Evolutionary conservation across 1,284 basidiomycete genomes (phyloP), one percentile per base, ranked within the genome.

Genomic region (Puccinia coronata): DNA sequence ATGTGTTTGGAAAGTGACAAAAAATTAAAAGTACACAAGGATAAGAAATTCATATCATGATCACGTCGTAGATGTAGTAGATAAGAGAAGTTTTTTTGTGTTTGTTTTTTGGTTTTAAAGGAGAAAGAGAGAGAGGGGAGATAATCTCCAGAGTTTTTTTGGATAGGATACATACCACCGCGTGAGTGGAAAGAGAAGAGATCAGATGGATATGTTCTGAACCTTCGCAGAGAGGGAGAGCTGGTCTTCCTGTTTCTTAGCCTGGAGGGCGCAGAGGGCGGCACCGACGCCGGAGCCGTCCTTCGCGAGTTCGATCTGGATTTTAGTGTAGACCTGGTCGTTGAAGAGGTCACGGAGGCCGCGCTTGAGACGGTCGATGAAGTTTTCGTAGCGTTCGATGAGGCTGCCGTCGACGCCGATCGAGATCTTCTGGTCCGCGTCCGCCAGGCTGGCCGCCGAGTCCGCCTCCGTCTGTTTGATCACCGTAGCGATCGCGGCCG

Each of bases 211-310:
- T 39, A 67, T 67, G 63, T 47, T 67, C n/a, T 67, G 63, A 67
- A 67, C 63, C n/a, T 47, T 67, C 9, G 63, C 12, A 39, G 6
- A 1, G 16, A 41, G 39, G 2, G 41, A 47, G 23, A 67, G 41
- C 28, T 67, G 31, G 47, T 71, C 69, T 9, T 49, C 47, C 49
- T 81, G 79, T 59, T 81, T 81, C 43, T 82, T 82, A 63, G 81
- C 81, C 43, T 76, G 76, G 14, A 77, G 65, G 14, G 73, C 71
- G 57, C 67, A 82, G n/a, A 82, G 86, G 92, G 87, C 87, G 95
- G 94, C 94, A 85, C 96, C 96, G 55, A 96, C 95, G 75, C 96
- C 97, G 85, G 93, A 96, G 34, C 97, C 96, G 85, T 99, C 97
- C 87, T 97, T 98, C 5, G 96, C 96, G 84, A 98, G 87, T 31